Conservation (phyloP, 371 early-diverging fungal species). For the Phascolomyces articulosus region DNA sequence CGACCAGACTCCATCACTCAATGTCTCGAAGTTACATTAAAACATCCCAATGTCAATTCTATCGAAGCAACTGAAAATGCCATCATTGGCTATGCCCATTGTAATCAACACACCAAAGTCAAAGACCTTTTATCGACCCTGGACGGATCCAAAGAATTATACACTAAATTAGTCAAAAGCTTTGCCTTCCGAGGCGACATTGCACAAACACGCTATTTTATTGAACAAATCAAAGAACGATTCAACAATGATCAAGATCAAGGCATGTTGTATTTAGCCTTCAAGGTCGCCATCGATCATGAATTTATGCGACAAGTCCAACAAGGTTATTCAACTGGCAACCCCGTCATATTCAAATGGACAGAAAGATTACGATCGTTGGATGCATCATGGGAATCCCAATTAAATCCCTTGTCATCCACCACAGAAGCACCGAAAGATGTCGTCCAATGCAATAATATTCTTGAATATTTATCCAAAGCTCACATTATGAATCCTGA, state of each 20-base stretch:
- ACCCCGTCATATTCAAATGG: not conserved
- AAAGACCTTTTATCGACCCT: conserved; percentile 16
- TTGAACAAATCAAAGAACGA: not conserved
- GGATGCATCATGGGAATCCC: conserved; percentile 23
- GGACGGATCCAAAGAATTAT: not conserved
- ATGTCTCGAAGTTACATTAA: not conserved
- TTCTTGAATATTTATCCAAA: conserved; percentile 33
- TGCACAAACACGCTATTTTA: not conserved
- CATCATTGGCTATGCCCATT: conserved; percentile 24
- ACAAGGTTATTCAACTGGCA: conserved; percentile 16
- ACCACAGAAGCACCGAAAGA: conserved; percentile 22
- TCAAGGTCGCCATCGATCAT: conserved; percentile 11
- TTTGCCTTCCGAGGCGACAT: not conserved
- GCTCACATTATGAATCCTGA: conserved; percentile 40
- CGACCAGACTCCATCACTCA: conserved; percentile 5
- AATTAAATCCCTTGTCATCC: no score
- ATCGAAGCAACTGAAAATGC: conserved; percentile 8
- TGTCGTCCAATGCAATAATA: conserved; percentile 32
- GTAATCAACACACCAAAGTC: conserved; percentile 16
- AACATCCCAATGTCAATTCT: not conserved
- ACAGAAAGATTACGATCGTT: not conserved
- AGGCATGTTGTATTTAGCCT: conserved; percentile 10
- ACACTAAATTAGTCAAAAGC: not conserved
- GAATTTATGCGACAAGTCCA: conserved; percentile 30
- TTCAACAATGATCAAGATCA: not conserved